Evolutionary conservation across 495 filamentous ascomycete genomes (phyloP).

Genomic region (Aspergillus cristatus): DNA sequence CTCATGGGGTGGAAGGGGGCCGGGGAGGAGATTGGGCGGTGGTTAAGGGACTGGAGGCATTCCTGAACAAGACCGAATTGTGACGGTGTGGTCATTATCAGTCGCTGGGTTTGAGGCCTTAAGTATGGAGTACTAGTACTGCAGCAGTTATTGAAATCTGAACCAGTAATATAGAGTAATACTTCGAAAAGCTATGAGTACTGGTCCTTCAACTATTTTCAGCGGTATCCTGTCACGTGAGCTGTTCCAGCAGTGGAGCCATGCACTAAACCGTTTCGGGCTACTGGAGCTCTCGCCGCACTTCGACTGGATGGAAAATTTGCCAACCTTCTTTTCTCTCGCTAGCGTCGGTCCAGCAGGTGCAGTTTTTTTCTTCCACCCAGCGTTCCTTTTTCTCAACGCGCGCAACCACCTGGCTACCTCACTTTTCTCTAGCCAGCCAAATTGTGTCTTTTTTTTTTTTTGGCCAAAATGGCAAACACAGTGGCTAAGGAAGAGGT

Average conservation of each 20-base stretch:
- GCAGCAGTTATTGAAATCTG: too few relatives aligned
- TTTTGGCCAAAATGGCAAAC: conserved; percentile 41
- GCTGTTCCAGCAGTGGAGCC: too few relatives aligned
- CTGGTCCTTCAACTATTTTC: too few relatives aligned
- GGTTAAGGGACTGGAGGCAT: conserved; percentile 13
- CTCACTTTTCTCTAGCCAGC: conserved; percentile 16
- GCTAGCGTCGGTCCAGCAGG: conserved; percentile 15
- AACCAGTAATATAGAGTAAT: too few relatives aligned
- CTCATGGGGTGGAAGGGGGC: conserved; percentile 56
- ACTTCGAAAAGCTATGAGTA: too few relatives aligned
- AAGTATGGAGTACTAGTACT: too few relatives aligned
- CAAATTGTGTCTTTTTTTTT: conserved; percentile 6
- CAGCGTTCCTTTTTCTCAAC: conserved; percentile 10
- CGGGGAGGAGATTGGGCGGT: conserved; percentile 59
- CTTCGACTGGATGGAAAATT: conserved; percentile 18
- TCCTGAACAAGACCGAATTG: too few relatives aligned
- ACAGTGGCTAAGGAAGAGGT: conserved; percentile 54
- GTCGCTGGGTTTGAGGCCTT: not conserved
- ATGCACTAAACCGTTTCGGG: conserved; percentile 22
- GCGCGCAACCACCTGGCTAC: conserved; percentile 11
- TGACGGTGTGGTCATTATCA: too few relatives aligned
- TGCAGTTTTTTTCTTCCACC: conserved; percentile 6
- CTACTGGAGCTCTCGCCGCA: conserved; percentile 15
- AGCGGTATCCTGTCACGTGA: too few relatives aligned
- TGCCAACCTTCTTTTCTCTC: conserved; percentile 18